phyloP scores from a whole-genome alignment of 2,329 filamentous ascomycete species.

The Periconia macrospinosa region DNA sequence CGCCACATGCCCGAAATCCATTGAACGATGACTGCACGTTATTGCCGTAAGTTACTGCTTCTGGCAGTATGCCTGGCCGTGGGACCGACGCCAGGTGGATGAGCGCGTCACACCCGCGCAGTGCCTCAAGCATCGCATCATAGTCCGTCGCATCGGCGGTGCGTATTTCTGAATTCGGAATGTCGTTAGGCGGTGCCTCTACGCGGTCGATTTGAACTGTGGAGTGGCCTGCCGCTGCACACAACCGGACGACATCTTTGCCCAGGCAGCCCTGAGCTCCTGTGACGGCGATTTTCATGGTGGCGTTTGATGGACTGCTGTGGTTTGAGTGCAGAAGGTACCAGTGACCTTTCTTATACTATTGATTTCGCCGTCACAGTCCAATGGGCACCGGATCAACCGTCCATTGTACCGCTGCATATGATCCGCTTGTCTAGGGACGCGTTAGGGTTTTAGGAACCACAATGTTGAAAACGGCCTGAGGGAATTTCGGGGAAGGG shows the following conservation, averaged over 20 bases:
- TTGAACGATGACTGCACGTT: constrained; percentile 45
- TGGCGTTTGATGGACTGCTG: background rate
- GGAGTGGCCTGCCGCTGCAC: constrained; percentile 32
- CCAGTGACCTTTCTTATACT: too few relatives aligned
- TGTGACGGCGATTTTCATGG: constrained; percentile 18
- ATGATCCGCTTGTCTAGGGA: too few relatives aligned
- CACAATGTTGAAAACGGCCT: too few relatives aligned
- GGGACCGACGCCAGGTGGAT: constrained; percentile 34
- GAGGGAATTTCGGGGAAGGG: too few relatives aligned
- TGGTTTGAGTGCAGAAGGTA: background rate
- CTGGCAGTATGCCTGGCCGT: constrained; percentile 33
- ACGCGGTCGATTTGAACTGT: constrained; percentile 21
- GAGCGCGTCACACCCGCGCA: too few relatives aligned
- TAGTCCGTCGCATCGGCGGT: too few relatives aligned
- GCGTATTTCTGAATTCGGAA: too few relatives aligned
- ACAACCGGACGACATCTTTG: constrained; percentile 17
- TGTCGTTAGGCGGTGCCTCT: too few relatives aligned
- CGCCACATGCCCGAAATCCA: constrained; percentile 41
- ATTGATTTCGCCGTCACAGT: too few relatives aligned
- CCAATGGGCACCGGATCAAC: background rate
- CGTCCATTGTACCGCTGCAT: too few relatives aligned
- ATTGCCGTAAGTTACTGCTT: constrained; percentile 35
- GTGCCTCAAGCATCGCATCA: too few relatives aligned
- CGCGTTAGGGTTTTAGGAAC: too few relatives aligned
- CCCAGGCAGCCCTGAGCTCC: constrained; percentile 14